phyloP scores from a whole-genome alignment of 345 rosid genomes.

The Raphanus raphanistrum region DNA sequence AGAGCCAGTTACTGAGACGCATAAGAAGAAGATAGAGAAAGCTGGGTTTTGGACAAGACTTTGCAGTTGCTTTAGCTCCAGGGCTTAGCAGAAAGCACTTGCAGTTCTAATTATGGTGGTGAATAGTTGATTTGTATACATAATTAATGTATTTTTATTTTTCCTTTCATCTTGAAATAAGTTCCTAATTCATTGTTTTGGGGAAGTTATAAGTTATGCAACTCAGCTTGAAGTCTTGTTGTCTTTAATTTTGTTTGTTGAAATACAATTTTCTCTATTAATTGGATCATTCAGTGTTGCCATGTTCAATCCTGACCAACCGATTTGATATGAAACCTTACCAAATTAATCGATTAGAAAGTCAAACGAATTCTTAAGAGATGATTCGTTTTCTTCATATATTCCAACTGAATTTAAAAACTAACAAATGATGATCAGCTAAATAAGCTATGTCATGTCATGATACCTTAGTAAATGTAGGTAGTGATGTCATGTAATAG shows the following conservation, averaged over 20 bases:
- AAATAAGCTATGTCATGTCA: neutral
- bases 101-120: neutral
- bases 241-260: constrained; percentile 4
- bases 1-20: constrained; percentile 35
- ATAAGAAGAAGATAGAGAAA: constrained; percentile 2
- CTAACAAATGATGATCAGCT: neutral
- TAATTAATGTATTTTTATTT: neutral
- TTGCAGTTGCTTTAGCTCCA: constrained; percentile 38
- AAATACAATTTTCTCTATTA: constrained; percentile 1
- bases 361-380: neutral
- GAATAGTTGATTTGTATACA: constrained; percentile 24
- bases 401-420: neutral
- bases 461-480: too few relatives aligned
- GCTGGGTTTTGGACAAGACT: constrained; percentile 47
- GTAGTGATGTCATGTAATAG: too few relatives aligned
- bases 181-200: constrained; percentile 1
- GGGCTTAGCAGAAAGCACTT: constrained; percentile 19
- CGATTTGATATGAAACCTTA: neutral
- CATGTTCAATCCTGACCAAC: neutral
- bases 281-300: neutral
- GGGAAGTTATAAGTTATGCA: neutral
- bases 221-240: neutral
- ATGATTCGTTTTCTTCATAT: neutral
- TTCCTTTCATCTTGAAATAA: constrained; percentile 16
- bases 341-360: neutral